Base-by-base conservation (phyloP, 163 green algal genomes). In the Scenedesmus sp. region DNA sequence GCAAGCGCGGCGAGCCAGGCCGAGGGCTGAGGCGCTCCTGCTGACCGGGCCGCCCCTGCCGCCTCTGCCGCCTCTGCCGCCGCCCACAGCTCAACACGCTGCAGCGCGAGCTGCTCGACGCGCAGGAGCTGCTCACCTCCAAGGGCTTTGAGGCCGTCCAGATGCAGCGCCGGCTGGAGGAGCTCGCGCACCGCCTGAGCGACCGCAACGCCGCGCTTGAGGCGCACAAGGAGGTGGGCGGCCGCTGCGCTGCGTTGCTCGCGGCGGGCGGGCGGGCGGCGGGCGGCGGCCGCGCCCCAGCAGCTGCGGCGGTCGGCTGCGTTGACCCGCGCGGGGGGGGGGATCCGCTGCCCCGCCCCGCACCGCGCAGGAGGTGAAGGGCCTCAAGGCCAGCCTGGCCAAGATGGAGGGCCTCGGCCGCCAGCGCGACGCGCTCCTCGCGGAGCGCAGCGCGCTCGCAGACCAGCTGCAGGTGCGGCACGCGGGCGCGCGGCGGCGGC, bases 71-170 rank as follows among this genome's bases (percentile, higher is more conserved):
- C 22, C 53, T 11, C 36, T 4, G 4, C 50, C 50, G 26, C 57
- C 36, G 53, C 44, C 33, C 50, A 54, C 73, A 81, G 73, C 26
- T 81, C 6, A 47, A 64, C 50, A 14, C 34, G 28, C 36, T 81
- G 4, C 33, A 81, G 74, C 74, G 62, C 18, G 63, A 75, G 50
- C 63, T 81, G 36, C 31, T 81, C 62, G 60, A 81, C 24, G 28
- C 51, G 4, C 36, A 81, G 44, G 63, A 81, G 51, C 15, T 65
- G 24, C 62, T 81, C 13, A 28, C 36, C 28, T 48, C 50, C 11
- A 36, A 28, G 17, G 36, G 22, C 36, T 81, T 75, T 75, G 74
- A 81, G 53, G 63, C 54, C 42, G 17, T 48, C 18, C 74, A 81
- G 58, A 60, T 80, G 71, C 71, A 80, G 60, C 29, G 60, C 22